Base-by-base conservation (phyloP, 1,284 basidiomycete genomes). In the Meripilus lineatus region DNA sequence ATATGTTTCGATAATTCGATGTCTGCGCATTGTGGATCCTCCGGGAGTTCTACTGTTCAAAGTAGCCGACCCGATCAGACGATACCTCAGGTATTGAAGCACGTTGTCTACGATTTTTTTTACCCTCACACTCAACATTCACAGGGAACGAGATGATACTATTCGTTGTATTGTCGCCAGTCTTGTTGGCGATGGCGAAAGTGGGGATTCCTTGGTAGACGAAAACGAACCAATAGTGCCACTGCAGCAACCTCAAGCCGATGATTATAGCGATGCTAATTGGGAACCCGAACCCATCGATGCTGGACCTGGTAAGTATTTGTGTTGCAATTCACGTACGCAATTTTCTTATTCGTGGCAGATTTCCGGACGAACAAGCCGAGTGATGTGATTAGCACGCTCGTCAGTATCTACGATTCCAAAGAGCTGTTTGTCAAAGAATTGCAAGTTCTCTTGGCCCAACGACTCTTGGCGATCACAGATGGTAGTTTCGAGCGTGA, bases 211-310 rank as follows among this genome's bases (percentile, higher is more conserved):
- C 0, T 65, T 89, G 4, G 74, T 88, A 0, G 86, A 90, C 53
- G 88, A 91, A 49, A 86, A 79, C 48, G 87, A 90, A 48, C 83
- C 84, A 1, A 79, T 84, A 33, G 77, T 81, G 46, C 80, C 89
- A 4, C 64, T 90, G 35, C 81, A 89, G 54, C 77, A 81, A 45
- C 66, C 71, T 7, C 81, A 87, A 46, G 69, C 79, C n/a, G 92
- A 94, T 50, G 87, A 94, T 53, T 96, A 88, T 56, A 75, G 72
- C 2, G 91, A 96, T 61, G 81, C 89, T 0, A 85, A 86, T 50
- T 97, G 94, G 94, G 84, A 88, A 42, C 93, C 94, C 0, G 93
- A 96, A 56, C 92, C 94, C 1, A 77, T 92, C 43, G 94, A 97
- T 62, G 93, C 93, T 34, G 93, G 93, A 0, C 89, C 90, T 47